A percentile compares a stretch with the other conserved stretches of the same genome.
phyloP scores from a whole-genome alignment of 2,329 filamentous ascomycete species.

The Cordyceps farinosa region DNA sequence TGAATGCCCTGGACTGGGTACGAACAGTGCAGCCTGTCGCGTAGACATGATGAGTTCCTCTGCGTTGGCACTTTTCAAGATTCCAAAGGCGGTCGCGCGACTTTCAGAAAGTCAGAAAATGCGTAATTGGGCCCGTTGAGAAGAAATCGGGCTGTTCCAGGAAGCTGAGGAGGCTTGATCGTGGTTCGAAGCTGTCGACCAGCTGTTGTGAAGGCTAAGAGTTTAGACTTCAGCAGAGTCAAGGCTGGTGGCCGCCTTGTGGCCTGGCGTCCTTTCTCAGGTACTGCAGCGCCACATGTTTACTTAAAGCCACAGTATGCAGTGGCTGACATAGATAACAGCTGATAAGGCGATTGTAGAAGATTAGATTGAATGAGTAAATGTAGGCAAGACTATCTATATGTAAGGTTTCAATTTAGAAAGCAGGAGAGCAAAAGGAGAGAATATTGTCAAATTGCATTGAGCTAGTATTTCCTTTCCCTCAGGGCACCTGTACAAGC shows the following conservation, averaged over 20 bases:
- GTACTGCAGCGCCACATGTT: too few species aligned
- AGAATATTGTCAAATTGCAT: too few species aligned
- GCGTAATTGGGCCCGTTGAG: neutral
- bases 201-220: neutral
- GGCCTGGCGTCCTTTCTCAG: conserved; percentile 3
- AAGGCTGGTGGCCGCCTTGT: neutral
- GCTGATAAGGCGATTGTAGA: neutral
- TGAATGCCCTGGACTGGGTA: conserved; percentile 17
- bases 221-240: neutral
- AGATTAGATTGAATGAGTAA: neutral
- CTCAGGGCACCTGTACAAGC: too few species aligned
- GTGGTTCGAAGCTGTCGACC: neutral
- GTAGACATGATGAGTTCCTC: conserved; percentile 36
- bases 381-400: neutral
- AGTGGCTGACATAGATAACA: neutral
- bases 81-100: neutral
- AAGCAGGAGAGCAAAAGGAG: too few species aligned
- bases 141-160: neutral
- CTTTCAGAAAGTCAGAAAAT: neutral
- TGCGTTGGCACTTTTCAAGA: neutral
- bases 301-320: neutral
- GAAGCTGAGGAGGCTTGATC: neutral
- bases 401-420: neutral
- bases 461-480: too few species aligned
- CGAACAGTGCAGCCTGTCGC: conserved; percentile 51